Conservation (phyloP, 495 filamentous ascomycete genomes). For the Lasiosphaeria miniovina region DNA sequence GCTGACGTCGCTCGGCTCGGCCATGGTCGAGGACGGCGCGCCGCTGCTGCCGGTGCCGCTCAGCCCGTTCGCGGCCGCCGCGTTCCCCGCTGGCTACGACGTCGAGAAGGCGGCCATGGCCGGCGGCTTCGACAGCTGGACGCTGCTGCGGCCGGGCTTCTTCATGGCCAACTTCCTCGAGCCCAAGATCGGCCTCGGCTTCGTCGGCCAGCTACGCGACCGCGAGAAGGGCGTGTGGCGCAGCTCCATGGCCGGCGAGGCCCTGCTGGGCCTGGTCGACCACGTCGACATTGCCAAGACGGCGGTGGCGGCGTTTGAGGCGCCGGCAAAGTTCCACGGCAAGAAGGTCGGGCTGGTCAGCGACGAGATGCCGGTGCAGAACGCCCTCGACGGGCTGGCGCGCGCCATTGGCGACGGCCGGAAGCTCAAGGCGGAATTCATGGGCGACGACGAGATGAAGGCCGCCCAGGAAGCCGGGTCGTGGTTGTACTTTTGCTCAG, state of each 20-base stretch:
- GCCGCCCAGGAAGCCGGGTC: no score
- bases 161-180: constrained; percentile 48
- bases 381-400: constrained; percentile 13
- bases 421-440: not conserved
- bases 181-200: constrained; percentile 29
- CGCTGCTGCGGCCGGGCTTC: constrained; percentile 46
- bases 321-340: constrained; percentile 33
- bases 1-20: constrained; percentile 33
- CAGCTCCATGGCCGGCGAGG: constrained; percentile 22
- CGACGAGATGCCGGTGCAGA: constrained; percentile 32
- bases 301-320: constrained; percentile 37
- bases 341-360: constrained; percentile 37
- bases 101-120: constrained; percentile 39
- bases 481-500: no score
- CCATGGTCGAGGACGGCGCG: constrained; percentile 22
- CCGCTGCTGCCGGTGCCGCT: constrained; percentile 12
- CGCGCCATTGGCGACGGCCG: not conserved
- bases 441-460: not conserved
- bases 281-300: constrained; percentile 46
- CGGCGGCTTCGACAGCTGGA: constrained; percentile 41
- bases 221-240: constrained; percentile 18
- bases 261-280: constrained; percentile 40
- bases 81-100: constrained; percentile 28
- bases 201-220: not conserved
- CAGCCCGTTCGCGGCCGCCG: constrained; percentile 21